These are phyloP conservation scores for Penicillium sp. DNA, from an alignment of 2,329 filamentous ascomycete genomes.

Conservation along the genomic window DNA sequence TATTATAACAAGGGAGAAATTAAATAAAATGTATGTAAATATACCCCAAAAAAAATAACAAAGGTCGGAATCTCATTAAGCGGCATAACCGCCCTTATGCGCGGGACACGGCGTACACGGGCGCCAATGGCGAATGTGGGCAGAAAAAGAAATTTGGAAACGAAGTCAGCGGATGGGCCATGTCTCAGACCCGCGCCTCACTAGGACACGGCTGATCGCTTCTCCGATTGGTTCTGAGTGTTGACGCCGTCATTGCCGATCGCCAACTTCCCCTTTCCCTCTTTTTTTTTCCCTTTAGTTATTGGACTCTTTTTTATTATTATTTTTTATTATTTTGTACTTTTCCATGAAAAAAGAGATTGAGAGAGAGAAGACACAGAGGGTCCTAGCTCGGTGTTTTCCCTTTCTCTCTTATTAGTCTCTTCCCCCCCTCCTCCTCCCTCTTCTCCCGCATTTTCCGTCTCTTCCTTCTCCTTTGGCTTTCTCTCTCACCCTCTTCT, in stretches of 20 bases:
- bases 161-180: not conserved
- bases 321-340: not conserved
- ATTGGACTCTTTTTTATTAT: not conserved
- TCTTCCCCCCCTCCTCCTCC: constrained; percentile 5
- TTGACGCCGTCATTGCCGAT: constrained; percentile 37
- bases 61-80: not conserved
- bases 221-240: constrained; percentile 25
- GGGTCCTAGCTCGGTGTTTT: constrained; percentile 10
- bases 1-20: not conserved
- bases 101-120: constrained; percentile 4
- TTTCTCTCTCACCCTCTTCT: constrained; percentile 8
- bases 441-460: constrained; percentile 2
- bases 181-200: constrained; percentile 30
- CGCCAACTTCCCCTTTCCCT: constrained; percentile 30
- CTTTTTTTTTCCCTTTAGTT: not conserved
- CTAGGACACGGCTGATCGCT: constrained; percentile 17
- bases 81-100: constrained; percentile 10
- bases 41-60: not conserved
- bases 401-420: constrained; percentile 16
- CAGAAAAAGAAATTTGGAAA: not conserved
- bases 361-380: not conserved
- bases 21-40: not conserved
- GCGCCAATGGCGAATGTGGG: constrained; percentile 7
- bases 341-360: constrained; percentile 1
- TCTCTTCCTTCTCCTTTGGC: constrained; percentile 12